phyloP scores from a whole-genome alignment of 352 stramenopile species.

The Pythium oligandrum region DNA sequence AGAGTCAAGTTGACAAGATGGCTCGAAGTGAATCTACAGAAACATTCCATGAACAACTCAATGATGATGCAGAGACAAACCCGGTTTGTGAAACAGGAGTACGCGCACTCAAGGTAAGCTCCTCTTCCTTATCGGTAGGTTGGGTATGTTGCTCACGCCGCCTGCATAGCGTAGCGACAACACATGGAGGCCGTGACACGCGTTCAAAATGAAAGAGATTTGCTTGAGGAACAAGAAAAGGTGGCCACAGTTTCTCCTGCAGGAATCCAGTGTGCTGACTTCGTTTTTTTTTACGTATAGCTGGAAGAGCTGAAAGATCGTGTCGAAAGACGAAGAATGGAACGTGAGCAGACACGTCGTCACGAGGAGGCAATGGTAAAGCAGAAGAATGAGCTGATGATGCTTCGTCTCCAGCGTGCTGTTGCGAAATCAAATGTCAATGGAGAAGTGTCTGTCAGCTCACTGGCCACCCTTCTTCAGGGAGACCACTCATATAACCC shows the following conservation, averaged over 20 bases:
- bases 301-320: constrained; percentile 26
- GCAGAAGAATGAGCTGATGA: constrained; percentile 31
- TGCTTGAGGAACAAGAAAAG: constrained; percentile 38
- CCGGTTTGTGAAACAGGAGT: no score
- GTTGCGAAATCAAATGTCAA: constrained; percentile 14
- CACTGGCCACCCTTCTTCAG: neutral
- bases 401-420: constrained; percentile 21
- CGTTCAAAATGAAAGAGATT: constrained; percentile 29
- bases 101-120: no score
- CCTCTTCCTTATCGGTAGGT: no score
- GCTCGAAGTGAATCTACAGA: no score
- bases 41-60: no score
- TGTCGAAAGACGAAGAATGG: constrained; percentile 21
- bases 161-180: constrained; percentile 10
- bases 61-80: no score
- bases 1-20: neutral
- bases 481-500: constrained; percentile 12
- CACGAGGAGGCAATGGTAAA: constrained; percentile 22
- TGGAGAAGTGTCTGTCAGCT: neutral
- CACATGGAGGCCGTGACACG: constrained; percentile 28
- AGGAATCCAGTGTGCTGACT: neutral
- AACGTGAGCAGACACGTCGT: constrained; percentile 14
- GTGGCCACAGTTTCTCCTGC: constrained; percentile 4
- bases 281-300: constrained; percentile 5
- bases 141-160: no score